These are phyloP conservation scores for Eucalyptus cloeziana DNA, from an alignment of 345 rosid genomes.

Conservation along the genomic window DNA sequence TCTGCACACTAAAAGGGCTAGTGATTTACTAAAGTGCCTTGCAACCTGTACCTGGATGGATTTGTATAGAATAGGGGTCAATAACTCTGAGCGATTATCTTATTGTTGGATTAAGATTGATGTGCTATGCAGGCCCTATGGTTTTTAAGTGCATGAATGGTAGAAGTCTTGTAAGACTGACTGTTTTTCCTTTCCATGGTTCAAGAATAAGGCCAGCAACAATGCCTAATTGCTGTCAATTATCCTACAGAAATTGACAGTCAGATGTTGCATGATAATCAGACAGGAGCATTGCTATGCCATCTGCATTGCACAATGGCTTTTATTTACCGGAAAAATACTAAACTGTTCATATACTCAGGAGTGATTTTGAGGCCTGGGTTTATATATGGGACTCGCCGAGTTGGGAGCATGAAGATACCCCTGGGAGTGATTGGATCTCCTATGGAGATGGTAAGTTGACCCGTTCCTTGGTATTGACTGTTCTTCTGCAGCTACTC, in stretches of 20 bases:
- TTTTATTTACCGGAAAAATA: not conserved
- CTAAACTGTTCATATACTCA: slow-evolving; percentile 1
- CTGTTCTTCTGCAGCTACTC: not conserved
- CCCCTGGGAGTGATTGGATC: slow-evolving; percentile 83
- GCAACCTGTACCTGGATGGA: not conserved
- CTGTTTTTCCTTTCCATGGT: not conserved
- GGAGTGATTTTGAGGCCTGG: slow-evolving; percentile 95
- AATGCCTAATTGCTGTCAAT: not conserved
- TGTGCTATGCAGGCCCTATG: slow-evolving; percentile 9
- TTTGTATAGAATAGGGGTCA: not conserved
- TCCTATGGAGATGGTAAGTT: slow-evolving; percentile 81
- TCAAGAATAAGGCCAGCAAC: not conserved
- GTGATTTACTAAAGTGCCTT: not conserved
- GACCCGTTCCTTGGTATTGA: not conserved
- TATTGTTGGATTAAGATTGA: not conserved
- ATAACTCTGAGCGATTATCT: not conserved
- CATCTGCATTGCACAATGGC: not conserved
- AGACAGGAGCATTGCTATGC: not conserved
- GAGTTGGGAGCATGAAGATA: slow-evolving; percentile 63
- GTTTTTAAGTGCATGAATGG: not conserved
- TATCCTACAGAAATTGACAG: not conserved
- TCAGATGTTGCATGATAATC: not conserved
- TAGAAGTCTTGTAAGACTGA: not conserved
- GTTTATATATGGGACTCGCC: slow-evolving; percentile 87
- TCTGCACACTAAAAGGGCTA: not conserved